Conservation (phyloP, 768 basidiomycete genomes). For the Lactarius evosmus region DNA sequence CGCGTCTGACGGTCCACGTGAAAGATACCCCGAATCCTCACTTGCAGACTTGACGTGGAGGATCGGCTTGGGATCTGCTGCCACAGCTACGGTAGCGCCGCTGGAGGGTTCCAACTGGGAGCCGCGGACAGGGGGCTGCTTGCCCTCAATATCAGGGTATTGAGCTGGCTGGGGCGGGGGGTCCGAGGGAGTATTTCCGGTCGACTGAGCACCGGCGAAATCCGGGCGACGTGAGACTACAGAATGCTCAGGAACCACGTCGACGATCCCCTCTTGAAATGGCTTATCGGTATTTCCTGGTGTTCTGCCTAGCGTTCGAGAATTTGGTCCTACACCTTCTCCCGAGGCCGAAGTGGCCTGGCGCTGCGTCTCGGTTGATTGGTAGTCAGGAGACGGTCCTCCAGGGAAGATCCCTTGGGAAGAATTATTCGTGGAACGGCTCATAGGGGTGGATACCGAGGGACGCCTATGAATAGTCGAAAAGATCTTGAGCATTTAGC, state of each 20-base stretch:
- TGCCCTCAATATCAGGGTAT: background rate
- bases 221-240: background rate
- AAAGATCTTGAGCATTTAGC: constrained; percentile 5
- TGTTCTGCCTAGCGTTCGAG: background rate
- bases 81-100: background rate
- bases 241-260: background rate
- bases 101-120: background rate
- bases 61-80: background rate
- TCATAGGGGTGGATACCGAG: background rate
- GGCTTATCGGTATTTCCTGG: background rate
- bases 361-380: background rate
- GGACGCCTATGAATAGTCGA: background rate
- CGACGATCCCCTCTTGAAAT: background rate
- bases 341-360: background rate
- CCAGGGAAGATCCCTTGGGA: background rate
- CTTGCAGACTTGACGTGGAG: background rate
- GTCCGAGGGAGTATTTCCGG: background rate
- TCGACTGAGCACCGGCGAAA: background rate
- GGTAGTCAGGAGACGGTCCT: constrained; percentile 17
- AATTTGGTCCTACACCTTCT: background rate
- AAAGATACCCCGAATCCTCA: background rate
- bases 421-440: background rate
- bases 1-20: background rate
- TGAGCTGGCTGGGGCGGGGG: background rate
- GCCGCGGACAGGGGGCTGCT: background rate